Evolutionary conservation across 2,329 filamentous ascomycete genomes (phyloP).

Genomic region (Drechmeria coniospora): DNA sequence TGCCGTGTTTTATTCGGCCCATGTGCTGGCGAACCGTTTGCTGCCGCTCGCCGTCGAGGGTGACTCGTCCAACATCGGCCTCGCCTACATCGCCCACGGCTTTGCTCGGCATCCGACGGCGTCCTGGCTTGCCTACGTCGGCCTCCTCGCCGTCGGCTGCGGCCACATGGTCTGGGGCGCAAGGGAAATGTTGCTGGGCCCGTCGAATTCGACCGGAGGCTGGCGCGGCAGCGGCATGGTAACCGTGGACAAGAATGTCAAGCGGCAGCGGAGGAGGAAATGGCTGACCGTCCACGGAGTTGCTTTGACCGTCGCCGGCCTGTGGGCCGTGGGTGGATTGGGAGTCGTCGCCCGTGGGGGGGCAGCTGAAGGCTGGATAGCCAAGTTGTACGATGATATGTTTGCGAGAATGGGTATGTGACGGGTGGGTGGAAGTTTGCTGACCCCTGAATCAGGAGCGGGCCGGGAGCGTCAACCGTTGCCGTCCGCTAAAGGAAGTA

Average conservation of each 20-base stretch:
- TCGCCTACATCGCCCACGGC: conserved; percentile 73
- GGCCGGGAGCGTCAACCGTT: too few relatives aligned
- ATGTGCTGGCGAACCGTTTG: conserved; percentile 61
- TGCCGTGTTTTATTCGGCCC: conserved; percentile 48
- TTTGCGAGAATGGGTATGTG: conserved; percentile 17
- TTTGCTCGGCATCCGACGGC: conserved; percentile 56
- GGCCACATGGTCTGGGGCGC: conserved; percentile 77
- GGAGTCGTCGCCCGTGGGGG: conserved; percentile 64
- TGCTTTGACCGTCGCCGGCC: conserved; percentile 35
- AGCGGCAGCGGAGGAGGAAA: conserved; percentile 42
- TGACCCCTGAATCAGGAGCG: too few relatives aligned
- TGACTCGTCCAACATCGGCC: conserved; percentile 69
- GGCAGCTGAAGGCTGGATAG: conserved; percentile 60
- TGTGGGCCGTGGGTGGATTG: conserved; percentile 75
- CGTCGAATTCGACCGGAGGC: conserved; percentile 41
- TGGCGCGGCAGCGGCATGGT: conserved; percentile 25
- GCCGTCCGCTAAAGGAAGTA: too few relatives aligned
- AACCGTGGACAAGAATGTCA: conserved; percentile 32
- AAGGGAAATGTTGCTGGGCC: conserved; percentile 67
- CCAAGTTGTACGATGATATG: conserved; percentile 62
- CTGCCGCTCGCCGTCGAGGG: conserved; percentile 66
- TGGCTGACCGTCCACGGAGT: conserved; percentile 59
- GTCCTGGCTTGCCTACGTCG: conserved; percentile 53
- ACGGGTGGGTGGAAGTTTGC: too few relatives aligned
- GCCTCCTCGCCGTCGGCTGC: conserved; percentile 50